Percentiles rank a stretch among this genome's conserved stretches.
Evolutionary conservation across 441 rosid genomes (phyloP).

Genomic region (Isatis lusitanica): DNA sequence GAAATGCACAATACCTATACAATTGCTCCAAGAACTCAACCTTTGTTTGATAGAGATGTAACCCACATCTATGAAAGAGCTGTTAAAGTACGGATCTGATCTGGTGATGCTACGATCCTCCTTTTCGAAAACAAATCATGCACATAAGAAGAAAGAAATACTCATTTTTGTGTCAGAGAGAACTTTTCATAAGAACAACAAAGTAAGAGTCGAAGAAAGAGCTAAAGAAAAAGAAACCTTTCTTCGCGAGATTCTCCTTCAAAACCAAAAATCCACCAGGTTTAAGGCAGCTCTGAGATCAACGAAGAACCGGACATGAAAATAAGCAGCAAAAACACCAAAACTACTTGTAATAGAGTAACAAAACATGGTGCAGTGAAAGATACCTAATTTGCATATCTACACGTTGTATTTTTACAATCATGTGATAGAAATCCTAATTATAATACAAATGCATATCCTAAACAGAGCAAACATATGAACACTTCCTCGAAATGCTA

Average conservation of each 20-base stretch:
- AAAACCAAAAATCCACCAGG: conserved; percentile 83
- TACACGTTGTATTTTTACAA: no score
- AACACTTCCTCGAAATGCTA: no score
- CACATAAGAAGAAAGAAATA: no score
- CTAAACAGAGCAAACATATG: no score
- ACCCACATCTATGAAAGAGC: conserved; percentile 74
- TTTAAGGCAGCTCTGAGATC: conserved; percentile 78
- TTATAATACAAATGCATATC: no score
- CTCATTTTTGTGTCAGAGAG: no score
- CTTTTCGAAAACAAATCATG: no score
- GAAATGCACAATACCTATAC: conserved; percentile 85
- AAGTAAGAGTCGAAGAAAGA: conserved; percentile 84
- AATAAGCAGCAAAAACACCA: not conserved
- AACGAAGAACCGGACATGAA: conserved; percentile 6
- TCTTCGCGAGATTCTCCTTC: conserved; percentile 83
- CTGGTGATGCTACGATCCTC: conserved; percentile 89
- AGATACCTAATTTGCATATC: no score
- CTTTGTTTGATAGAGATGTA: no score
- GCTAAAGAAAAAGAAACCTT: conserved; percentile 42
- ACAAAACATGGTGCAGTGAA: not conserved
- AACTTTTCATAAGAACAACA: no score
- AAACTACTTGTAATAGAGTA: not conserved
- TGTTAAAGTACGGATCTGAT: conserved; percentile 76
- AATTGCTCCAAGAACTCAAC: conserved; percentile 36
- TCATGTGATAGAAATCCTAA: no score